A percentile compares a stretch with the other conserved stretches of the same genome.
Conservation (phyloP, 768 basidiomycete species). For the Hericium erinaceus region DNA sequence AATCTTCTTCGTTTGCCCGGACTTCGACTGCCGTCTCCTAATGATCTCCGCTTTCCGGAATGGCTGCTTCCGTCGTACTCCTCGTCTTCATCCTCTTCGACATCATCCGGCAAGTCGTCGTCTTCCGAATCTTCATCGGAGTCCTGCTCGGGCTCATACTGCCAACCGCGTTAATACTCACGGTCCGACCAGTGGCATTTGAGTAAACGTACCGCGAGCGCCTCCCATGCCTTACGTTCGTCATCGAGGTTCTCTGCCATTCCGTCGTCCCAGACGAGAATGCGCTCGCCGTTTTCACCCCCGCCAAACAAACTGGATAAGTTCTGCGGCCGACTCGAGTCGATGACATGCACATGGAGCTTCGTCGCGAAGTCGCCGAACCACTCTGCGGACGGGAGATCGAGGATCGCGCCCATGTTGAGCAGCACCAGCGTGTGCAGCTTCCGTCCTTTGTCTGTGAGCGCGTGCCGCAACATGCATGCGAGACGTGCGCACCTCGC, state of each 20-base stretch:
- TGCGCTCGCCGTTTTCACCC: conserved; percentile 56
- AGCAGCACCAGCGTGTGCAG: conserved; percentile 85
- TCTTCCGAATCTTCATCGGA: conserved; percentile 53
- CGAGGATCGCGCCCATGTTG: conserved; percentile 86
- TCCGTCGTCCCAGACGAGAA: conserved; percentile 92
- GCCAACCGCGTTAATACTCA: background rate
- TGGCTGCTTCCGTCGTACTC: conserved; percentile 29
- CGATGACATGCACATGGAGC: conserved; percentile 85
- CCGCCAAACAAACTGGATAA: conserved; percentile 76
- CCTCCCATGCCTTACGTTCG: conserved; percentile 78
- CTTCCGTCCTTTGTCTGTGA: conserved; percentile 27
- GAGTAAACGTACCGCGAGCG: conserved; percentile 51
- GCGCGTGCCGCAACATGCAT: background rate
- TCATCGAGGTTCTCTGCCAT: conserved; percentile 59
- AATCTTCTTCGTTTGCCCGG: conserved; percentile 31
- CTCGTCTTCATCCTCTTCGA: conserved; percentile 33
- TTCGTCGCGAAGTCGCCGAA: conserved; percentile 61
- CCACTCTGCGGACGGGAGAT: conserved; percentile 66
- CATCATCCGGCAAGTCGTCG: conserved; percentile 39
- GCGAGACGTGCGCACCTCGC: conserved; percentile 42
- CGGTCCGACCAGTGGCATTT: background rate
- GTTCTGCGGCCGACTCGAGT: conserved; percentile 86
- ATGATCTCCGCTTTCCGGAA: conserved; percentile 43
- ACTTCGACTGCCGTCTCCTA: conserved; percentile 5
- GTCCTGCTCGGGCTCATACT: conserved; percentile 76